These are phyloP conservation scores for Trichoderma arundinaceum DNA, from an alignment of 2,329 filamentous ascomycete genomes.

Conservation along the genomic window DNA sequence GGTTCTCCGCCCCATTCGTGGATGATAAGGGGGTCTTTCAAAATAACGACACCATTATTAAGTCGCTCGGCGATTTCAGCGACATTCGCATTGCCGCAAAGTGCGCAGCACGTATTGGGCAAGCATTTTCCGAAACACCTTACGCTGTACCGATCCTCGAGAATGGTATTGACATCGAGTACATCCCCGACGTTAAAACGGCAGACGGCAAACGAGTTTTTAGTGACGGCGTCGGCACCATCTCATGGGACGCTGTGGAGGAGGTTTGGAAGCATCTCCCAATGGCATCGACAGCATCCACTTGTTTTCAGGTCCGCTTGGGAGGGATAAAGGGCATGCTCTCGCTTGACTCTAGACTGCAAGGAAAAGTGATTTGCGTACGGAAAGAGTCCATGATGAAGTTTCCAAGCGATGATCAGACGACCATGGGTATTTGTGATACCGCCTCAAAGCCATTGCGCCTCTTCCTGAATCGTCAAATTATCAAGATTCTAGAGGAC, in stretches of 20 bases:
- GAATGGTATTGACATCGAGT: constrained; percentile 41
- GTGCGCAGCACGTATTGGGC: constrained; percentile 65
- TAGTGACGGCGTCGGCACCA: constrained; percentile 79
- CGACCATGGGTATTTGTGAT: constrained; percentile 74
- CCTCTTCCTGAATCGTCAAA: constrained; percentile 75
- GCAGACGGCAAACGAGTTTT: constrained; percentile 62
- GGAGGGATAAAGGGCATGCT: constrained; percentile 81
- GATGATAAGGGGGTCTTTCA: constrained; percentile 44
- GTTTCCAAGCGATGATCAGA: constrained; percentile 62
- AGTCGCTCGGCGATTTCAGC: constrained; percentile 56
- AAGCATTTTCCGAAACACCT: constrained; percentile 77
- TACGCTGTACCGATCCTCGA: constrained; percentile 60
- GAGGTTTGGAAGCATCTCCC: constrained; percentile 65
- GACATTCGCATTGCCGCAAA: constrained; percentile 59
- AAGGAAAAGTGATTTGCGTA: constrained; percentile 64
- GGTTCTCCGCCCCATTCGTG: constrained; percentile 61
- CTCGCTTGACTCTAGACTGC: constrained; percentile 66
- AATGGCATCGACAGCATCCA: constrained; percentile 56
- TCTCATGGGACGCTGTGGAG: constrained; percentile 65
- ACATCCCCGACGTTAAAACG: constrained; percentile 60
- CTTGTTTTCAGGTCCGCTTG: constrained; percentile 76
- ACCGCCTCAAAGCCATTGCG: constrained; percentile 69
- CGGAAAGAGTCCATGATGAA: constrained; percentile 78
- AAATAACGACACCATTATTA: constrained; percentile 52
- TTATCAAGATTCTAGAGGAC: constrained; percentile 88